Conservation (phyloP, 2,329 filamentous ascomycete species). For the Neonectria punicea region DNA sequence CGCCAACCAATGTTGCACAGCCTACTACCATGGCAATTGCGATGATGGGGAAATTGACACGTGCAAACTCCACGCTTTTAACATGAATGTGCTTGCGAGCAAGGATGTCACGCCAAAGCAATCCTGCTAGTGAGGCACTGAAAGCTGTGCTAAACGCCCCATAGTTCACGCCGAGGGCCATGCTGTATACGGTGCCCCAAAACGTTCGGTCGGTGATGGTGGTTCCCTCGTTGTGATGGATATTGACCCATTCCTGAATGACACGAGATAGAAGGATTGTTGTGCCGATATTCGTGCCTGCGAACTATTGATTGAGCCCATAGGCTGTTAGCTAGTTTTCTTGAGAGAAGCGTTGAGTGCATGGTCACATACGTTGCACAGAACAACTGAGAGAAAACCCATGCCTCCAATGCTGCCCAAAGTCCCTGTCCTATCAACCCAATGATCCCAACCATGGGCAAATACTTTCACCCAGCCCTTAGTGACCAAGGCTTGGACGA, state of each 20-base stretch:
- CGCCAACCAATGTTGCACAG: constrained; percentile 68
- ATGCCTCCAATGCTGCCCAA: constrained; percentile 77
- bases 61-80: constrained; percentile 70
- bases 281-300: constrained; percentile 81
- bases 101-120: constrained; percentile 79
- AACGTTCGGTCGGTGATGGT: constrained; percentile 73
- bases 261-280: constrained; percentile 78
- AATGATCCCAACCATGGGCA: constrained; percentile 78
- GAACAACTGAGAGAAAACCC: constrained; percentile 75
- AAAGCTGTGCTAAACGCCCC: constrained; percentile 79
- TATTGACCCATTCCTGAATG: constrained; percentile 74
- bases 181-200: constrained; percentile 79
- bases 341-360: background rate
- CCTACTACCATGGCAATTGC: constrained; percentile 74
- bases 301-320: constrained; percentile 63
- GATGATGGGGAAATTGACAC: constrained; percentile 77
- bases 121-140: constrained; percentile 75
- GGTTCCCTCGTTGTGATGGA: constrained; percentile 59
- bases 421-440: constrained; percentile 75
- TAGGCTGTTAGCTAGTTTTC: background rate
- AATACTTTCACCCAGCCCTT: constrained; percentile 81
- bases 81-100: constrained; percentile 75
- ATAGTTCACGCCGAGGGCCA: constrained; percentile 80
- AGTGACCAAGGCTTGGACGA: constrained; percentile 77
- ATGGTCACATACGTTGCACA: constrained; percentile 72